Conservation (phyloP, 257 asterid genomes). For the Eucommia ulmoides region DNA sequence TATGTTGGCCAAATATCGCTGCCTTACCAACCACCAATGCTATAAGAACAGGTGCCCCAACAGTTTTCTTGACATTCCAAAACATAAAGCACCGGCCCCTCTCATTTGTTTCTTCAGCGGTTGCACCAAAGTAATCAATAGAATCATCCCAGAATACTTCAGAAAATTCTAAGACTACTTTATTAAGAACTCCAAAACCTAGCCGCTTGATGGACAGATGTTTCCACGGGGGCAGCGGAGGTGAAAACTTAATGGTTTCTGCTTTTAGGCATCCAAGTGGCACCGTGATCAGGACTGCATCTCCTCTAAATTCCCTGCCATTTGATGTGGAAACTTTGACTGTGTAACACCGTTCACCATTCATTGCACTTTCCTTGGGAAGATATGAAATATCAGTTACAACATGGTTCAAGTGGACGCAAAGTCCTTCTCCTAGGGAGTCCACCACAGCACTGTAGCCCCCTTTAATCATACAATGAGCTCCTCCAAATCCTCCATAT, state of each 20-base stretch:
- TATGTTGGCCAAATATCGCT: constrained; percentile 70
- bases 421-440: constrained; percentile 71
- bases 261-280: constrained; percentile 98
- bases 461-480: constrained; percentile 99
- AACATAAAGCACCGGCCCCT: constrained; percentile 98
- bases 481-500: constrained; percentile 99
- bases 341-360: constrained; percentile 27
- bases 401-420: constrained; percentile 58
- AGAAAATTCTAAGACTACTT: constrained; percentile 85
- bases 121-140: constrained; percentile 93
- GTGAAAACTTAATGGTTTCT: constrained; percentile 72
- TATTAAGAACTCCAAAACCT: constrained; percentile 95
- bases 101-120: constrained; percentile 71
- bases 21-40: constrained; percentile 96
- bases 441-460: constrained; percentile 89
- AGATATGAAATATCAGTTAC: constrained; percentile 59
- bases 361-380: constrained; percentile 21
- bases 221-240: constrained; percentile 88
- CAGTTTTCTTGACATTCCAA: constrained; percentile 99
- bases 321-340: constrained; percentile 63
- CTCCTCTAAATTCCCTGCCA: constrained; percentile 81
- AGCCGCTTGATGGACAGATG: constrained; percentile 63
- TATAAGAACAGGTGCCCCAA: constrained; percentile 96
- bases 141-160: constrained; percentile 96
- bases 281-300: constrained; percentile 84